phyloP scores from a whole-genome alignment of 179 eudicot genomes.

The Amaranthus tricolor region DNA sequence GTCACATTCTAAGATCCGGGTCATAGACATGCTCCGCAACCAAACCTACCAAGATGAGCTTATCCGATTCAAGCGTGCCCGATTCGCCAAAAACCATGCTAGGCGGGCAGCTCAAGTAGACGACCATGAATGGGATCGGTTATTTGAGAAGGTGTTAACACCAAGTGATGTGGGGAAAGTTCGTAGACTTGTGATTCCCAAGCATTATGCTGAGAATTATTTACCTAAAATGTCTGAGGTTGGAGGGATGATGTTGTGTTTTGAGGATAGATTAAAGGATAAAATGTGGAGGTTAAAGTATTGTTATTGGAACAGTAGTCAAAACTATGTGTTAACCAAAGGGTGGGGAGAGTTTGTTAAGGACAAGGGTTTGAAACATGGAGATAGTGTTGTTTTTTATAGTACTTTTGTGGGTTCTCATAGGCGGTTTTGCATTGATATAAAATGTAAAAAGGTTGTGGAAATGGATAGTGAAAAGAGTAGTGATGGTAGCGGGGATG shows the following conservation, averaged over 20 bases:
- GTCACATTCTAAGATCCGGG: not conserved
- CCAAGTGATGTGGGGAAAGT: slow-evolving; percentile 26
- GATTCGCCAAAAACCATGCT: not conserved
- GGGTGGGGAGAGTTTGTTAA: slow-evolving; percentile 29
- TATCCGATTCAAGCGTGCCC: not conserved
- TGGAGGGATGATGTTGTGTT: slow-evolving; percentile 12
- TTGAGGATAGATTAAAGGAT: slow-evolving; percentile 12
- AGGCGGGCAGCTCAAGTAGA: not conserved
- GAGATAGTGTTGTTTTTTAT: slow-evolving; percentile 18
- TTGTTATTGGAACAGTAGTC: slow-evolving; percentile 29
- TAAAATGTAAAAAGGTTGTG: not conserved
- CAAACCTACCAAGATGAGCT: slow-evolving; percentile 23
- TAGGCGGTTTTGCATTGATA: not conserved
- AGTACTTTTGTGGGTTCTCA: not conserved
- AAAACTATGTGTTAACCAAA: slow-evolving; percentile 24
- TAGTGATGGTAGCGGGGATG: not conserved
- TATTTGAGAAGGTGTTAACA: slow-evolving; percentile 19
- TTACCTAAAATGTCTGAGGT: not conserved
- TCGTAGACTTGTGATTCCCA: slow-evolving; percentile 20
- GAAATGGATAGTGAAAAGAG: too few relatives aligned
- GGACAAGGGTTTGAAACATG: slow-evolving; percentile 21
- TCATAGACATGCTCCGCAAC: slow-evolving; percentile 18
- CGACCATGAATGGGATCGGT: not conserved
- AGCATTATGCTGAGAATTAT: slow-evolving; percentile 18
- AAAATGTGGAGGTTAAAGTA: slow-evolving; percentile 25